These are phyloP conservation scores for Papilionanthe hybrid DNA, from an alignment of 116 monocot species.

Conservation along the genomic window DNA sequence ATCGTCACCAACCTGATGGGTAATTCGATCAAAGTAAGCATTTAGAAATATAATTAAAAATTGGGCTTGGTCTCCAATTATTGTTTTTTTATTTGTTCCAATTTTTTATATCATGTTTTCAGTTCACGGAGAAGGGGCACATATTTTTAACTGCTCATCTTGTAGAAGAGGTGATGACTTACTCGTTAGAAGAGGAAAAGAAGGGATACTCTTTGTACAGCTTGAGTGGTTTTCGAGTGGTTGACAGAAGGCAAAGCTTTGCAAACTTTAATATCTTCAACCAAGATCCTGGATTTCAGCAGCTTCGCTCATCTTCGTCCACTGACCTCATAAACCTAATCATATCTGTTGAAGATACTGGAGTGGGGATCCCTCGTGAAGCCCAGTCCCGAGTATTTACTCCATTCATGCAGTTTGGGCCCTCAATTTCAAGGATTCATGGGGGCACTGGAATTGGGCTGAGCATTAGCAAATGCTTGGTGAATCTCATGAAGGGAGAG, in stretches of 20 bases:
- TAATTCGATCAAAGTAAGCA: slow-evolving; percentile 85
- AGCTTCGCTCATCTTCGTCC: slow-evolving; percentile 25
- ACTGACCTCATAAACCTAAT: slow-evolving; percentile 71
- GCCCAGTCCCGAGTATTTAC: slow-evolving; percentile 90
- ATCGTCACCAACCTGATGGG: slow-evolving; percentile 93
- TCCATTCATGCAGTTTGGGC: slow-evolving; percentile 94
- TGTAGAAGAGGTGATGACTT: slow-evolving; percentile 55
- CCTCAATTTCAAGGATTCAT: slow-evolving; percentile 90
- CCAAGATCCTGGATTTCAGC: slow-evolving; percentile 30
- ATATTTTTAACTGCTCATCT: slow-evolving; percentile 90
- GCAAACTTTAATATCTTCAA: slow-evolving; percentile 50
- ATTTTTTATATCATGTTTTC: slow-evolving; percentile 10
- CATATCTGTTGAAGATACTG: slow-evolving; percentile 97
- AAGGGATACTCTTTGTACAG: slow-evolving; percentile 31
- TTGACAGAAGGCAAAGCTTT: slow-evolving; percentile 58
- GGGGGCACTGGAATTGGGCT: slow-evolving; percentile 96
- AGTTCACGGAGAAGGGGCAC: slow-evolving; percentile 98
- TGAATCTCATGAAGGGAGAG: slow-evolving; percentile 97
- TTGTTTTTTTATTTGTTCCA: neutral
- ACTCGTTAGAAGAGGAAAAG: slow-evolving; percentile 41
- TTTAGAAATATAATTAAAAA: neutral
- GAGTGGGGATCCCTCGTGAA: slow-evolving; percentile 85
- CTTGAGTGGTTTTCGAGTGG: slow-evolving; percentile 70
- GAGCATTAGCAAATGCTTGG: slow-evolving; percentile 95
- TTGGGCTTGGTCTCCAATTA: neutral